Base-by-base conservation (phyloP, 2,329 filamentous ascomycete genomes). In the Fusarium albosuccineum region DNA sequence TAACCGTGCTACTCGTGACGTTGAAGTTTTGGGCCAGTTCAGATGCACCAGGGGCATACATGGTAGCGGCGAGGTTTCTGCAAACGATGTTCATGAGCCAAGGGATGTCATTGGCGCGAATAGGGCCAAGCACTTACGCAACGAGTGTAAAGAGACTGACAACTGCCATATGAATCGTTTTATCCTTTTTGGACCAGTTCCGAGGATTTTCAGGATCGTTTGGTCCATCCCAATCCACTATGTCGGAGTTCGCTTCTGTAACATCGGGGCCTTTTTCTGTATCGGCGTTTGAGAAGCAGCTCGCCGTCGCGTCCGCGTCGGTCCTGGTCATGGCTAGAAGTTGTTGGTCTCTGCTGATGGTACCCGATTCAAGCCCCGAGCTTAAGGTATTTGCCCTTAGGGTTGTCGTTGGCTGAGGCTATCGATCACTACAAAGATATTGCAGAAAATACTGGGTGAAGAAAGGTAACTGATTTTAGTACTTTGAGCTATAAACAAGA, bases 171-270 rank as follows among this genome's bases (percentile, higher is more conserved):
- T 82, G 81, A 2, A 77, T 68, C 70, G 81, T 81, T 33, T 78
- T 78, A 57, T 76, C 77, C 37, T 76, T 77, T 46, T 87, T 74
- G 0, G 85, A 76, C 90, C 90, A 92, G 71, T 91, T 91, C 56
- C 85, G 83, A 0, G 91, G 90, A 66, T 92, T 89, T 5, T 82
- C 80, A 6, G 82, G 81, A 67, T 91, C 88, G 64, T 86, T 77
- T 2, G 83, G 70, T 0, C 75, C 84, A 17, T 86, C 84, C 78
- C 89, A 92, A 70, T 92, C 89, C 16, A 92, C 82, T 16, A 87
- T 74, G 13, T 62, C 57, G 1, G 57, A 14, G 46, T 26, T 26
- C 2, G 33, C n/a, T 8, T 36, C 33, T 49, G 17, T 11, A 22
- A 33, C 16, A 17, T 36, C n/a, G 4, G 45, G 22, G 11, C 26